Percentiles rank a stretch among this genome's conserved stretches.
phyloP scores from a whole-genome alignment of 306 rosid genomes.

The Astragalus glycyphyllos region DNA sequence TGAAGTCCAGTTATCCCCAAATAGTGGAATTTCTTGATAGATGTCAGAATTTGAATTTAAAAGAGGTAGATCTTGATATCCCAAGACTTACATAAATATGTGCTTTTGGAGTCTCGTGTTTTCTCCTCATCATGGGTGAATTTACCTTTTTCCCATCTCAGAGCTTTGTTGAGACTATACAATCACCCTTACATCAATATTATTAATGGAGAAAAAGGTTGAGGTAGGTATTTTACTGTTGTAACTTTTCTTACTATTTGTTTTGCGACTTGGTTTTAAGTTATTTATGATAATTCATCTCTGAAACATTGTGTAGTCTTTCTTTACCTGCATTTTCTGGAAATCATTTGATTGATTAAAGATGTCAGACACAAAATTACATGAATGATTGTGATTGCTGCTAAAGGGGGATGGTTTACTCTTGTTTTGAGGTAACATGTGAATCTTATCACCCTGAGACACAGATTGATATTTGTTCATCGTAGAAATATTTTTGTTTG shows the following conservation, averaged over 20 bases:
- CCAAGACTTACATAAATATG: constrained; percentile 69
- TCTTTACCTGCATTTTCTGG: constrained; percentile 46
- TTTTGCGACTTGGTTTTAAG: constrained; percentile 50
- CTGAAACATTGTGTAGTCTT: constrained; percentile 57
- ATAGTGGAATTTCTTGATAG: constrained; percentile 70
- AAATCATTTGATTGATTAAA: constrained; percentile 55
- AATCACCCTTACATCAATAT: constrained; percentile 87
- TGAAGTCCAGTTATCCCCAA: constrained; percentile 75
- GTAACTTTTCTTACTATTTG: constrained; percentile 53
- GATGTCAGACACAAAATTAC: constrained; percentile 65
- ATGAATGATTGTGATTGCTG: constrained; percentile 77
- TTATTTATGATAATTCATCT: constrained; percentile 49
- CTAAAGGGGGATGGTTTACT: constrained; percentile 71
- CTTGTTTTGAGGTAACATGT: constrained; percentile 86
- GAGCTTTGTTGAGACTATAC: constrained; percentile 87
- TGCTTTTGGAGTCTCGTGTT: constrained; percentile 65
- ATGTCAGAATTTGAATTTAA: constrained; percentile 80
- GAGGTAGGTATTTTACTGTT: constrained; percentile 92
- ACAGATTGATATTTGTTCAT: constrained; percentile 46
- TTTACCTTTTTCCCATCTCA: constrained; percentile 75
- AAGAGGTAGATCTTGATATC: constrained; percentile 90
- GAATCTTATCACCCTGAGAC: constrained; percentile 50
- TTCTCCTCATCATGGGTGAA: constrained; percentile 76
- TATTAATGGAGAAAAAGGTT: constrained; percentile 77
- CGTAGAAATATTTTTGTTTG: constrained; percentile 33